These are phyloP conservation scores for Lactifluus echinatus DNA, from an alignment of 768 basidiomycete genomes.

Conservation along the genomic window DNA sequence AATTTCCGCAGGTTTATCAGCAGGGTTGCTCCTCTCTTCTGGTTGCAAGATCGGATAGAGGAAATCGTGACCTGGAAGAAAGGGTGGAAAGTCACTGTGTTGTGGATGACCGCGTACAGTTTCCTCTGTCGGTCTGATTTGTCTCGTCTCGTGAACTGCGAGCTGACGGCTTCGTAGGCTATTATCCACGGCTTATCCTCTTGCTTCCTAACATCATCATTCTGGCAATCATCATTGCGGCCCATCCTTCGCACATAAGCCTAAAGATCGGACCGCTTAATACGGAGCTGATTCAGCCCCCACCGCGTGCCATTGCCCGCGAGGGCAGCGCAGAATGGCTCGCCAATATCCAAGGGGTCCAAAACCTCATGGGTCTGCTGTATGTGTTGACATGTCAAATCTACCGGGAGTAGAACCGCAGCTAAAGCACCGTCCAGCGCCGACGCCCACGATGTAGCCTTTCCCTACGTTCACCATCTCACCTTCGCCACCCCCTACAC, in stretches of 20 bases:
- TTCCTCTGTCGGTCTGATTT: conserved; percentile 59
- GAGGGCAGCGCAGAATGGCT: conserved; percentile 77
- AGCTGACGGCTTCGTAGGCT: conserved; percentile 39
- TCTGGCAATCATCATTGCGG: conserved; percentile 56
- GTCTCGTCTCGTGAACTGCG: neutral
- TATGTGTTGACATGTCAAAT: conserved; percentile 33
- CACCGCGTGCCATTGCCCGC: conserved; percentile 31
- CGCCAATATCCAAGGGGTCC: conserved; percentile 81
- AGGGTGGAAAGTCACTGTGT: conserved; percentile 59
- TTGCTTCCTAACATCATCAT: conserved; percentile 58
- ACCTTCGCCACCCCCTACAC: conserved; percentile 46
- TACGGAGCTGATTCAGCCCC: conserved; percentile 23
- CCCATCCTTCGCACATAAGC: conserved; percentile 40
- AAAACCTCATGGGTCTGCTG: conserved; percentile 84
- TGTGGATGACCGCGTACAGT: conserved; percentile 69
- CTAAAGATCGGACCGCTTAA: neutral
- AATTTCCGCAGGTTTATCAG: conserved; percentile 80
- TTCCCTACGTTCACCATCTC: conserved; percentile 45
- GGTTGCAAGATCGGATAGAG: conserved; percentile 83
- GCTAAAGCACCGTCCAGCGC: conserved; percentile 36
- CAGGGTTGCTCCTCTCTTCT: conserved; percentile 72
- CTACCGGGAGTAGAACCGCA: neutral
- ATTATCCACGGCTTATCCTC: conserved; percentile 63
- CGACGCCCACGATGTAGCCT: conserved; percentile 46
- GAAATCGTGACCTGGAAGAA: conserved; percentile 79